phyloP scores from a whole-genome alignment of 345 rosid genomes.

The Crucihimalaya himalaica region DNA sequence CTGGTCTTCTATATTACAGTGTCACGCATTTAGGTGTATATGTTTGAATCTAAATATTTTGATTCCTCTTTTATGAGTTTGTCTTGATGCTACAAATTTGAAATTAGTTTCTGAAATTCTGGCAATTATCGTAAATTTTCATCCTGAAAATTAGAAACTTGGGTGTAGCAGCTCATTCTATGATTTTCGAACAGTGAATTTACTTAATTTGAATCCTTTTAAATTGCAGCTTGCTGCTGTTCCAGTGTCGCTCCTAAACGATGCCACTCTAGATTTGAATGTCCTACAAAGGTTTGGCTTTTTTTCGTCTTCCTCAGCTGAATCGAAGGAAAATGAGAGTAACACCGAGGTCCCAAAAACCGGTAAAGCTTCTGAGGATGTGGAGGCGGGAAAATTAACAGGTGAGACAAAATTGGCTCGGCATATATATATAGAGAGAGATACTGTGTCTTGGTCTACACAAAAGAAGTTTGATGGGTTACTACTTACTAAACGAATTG shows the following conservation, averaged over 20 bases:
- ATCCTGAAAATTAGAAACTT: not conserved
- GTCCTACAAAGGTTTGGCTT: slow-evolving; percentile 55
- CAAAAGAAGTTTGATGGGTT: slow-evolving; percentile 45
- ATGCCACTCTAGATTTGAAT: slow-evolving; percentile 41
- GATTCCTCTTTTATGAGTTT: not conserved
- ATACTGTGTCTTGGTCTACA: slow-evolving; percentile 32
- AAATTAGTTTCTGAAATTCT: not conserved
- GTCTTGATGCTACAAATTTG: not conserved
- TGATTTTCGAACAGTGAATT: not conserved
- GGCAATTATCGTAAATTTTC: not conserved
- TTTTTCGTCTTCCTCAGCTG: slow-evolving; percentile 67
- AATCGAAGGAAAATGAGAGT: slow-evolving; percentile 47
- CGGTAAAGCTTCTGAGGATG: slow-evolving; percentile 38
- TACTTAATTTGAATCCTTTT: slow-evolving; percentile 17
- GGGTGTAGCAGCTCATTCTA: not conserved
- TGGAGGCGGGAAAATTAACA: slow-evolving; percentile 32
- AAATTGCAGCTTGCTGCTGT: slow-evolving; percentile 45
- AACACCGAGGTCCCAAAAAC: slow-evolving; percentile 35
- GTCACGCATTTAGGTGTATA: not conserved
- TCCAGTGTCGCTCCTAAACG: slow-evolving; percentile 52
- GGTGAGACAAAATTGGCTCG: slow-evolving; percentile 39
- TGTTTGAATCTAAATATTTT: slow-evolving; percentile 1
- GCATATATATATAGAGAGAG: slow-evolving; percentile 34
- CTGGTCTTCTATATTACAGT: not conserved
- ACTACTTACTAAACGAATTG: slow-evolving; percentile 48